Percentiles rank a stretch among this genome's conserved stretches.
phyloP scores from a whole-genome alignment of 2,329 filamentous ascomycete species.

The Penicillium sp. region DNA sequence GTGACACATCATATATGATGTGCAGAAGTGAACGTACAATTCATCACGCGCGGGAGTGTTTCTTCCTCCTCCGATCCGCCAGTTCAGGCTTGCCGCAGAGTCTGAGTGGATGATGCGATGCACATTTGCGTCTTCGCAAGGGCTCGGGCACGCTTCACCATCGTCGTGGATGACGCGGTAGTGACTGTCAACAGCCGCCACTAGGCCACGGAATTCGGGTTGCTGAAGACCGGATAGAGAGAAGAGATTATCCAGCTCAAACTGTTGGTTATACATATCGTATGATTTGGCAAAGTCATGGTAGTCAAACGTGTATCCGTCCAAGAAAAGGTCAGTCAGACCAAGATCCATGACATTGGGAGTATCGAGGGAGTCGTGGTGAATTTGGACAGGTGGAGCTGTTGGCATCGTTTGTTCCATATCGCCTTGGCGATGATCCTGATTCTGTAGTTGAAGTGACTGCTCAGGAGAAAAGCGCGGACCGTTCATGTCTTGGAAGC shows the following conservation, averaged over 20 bases:
- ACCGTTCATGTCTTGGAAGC: slow-evolving; percentile 27
- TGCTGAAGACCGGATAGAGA: slow-evolving; percentile 43
- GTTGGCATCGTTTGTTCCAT: slow-evolving; percentile 22
- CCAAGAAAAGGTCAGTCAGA: slow-evolving; percentile 36
- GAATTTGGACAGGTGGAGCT: slow-evolving; percentile 24
- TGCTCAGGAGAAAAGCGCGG: slow-evolving; percentile 30
- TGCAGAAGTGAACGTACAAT: slow-evolving; percentile 35
- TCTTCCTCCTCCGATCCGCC: slow-evolving; percentile 37
- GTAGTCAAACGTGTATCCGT: slow-evolving; percentile 43
- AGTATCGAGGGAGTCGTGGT: slow-evolving; percentile 14
- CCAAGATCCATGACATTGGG: slow-evolving; percentile 29
- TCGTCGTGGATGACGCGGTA: slow-evolving; percentile 42
- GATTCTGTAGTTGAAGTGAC: slow-evolving; percentile 31
- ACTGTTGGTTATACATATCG: slow-evolving; percentile 40
- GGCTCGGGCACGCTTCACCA: slow-evolving; percentile 31
- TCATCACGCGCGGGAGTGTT: slow-evolving; percentile 36
- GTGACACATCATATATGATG: neutral
- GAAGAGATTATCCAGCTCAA: slow-evolving; percentile 43
- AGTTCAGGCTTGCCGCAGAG: slow-evolving; percentile 30
- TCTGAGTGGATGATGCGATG: slow-evolving; percentile 38
- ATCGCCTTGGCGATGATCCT: slow-evolving; percentile 26
- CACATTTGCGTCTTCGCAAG: slow-evolving; percentile 38
- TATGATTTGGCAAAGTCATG: slow-evolving; percentile 37
- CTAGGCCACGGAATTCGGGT: slow-evolving; percentile 43
- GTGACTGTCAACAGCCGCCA: slow-evolving; percentile 47